Evolutionary conservation across 345 rosid genomes (phyloP).

Genomic region (Eutrema yunnanense): DNA sequence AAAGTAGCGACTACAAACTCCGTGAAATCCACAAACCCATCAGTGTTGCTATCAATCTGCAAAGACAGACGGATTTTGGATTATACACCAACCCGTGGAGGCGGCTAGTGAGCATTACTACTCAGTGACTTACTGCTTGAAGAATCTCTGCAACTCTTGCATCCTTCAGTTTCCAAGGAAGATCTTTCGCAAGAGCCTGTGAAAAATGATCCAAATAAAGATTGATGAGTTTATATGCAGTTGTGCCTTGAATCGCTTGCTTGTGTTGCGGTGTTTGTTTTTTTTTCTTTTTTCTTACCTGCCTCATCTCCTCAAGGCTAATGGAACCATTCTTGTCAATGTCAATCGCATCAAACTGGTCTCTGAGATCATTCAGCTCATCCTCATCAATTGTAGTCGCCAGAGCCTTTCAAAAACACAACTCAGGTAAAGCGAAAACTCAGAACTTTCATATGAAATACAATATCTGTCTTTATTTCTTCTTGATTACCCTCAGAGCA

Average conservation of each 20-base stretch:
- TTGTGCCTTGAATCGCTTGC: not conserved
- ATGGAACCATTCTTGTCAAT: conserved; percentile 89
- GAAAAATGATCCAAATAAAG: not conserved
- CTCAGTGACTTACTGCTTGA: conserved; percentile 60
- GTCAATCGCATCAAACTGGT: conserved; percentile 95
- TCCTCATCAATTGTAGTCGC: conserved; percentile 80
- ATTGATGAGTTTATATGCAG: not conserved
- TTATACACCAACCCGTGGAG: not conserved
- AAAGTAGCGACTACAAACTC: conserved; percentile 92
- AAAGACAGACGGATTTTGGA: conserved; percentile 11
- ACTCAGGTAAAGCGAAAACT: not conserved
- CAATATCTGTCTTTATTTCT: not conserved
- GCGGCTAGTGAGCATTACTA: not conserved
- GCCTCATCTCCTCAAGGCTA: conserved; percentile 96
- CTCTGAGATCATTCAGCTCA: conserved; percentile 74
- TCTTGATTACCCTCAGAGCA: conserved; percentile 68
- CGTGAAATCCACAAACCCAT: conserved; percentile 83
- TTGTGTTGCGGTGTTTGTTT: not conserved
- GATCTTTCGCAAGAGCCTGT: conserved; percentile 96
- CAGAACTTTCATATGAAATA: conserved; percentile 11
- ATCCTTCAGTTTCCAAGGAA: conserved; percentile 89
- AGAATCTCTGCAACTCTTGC: conserved; percentile 84
- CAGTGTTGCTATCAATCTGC: conserved; percentile 93
- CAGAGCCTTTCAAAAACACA: conserved; percentile 48
- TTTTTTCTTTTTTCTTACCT: conserved; percentile 34